These are phyloP conservation scores for Inga laurina DNA, from an alignment of 306 rosid genomes.

Conservation along the genomic window DNA sequence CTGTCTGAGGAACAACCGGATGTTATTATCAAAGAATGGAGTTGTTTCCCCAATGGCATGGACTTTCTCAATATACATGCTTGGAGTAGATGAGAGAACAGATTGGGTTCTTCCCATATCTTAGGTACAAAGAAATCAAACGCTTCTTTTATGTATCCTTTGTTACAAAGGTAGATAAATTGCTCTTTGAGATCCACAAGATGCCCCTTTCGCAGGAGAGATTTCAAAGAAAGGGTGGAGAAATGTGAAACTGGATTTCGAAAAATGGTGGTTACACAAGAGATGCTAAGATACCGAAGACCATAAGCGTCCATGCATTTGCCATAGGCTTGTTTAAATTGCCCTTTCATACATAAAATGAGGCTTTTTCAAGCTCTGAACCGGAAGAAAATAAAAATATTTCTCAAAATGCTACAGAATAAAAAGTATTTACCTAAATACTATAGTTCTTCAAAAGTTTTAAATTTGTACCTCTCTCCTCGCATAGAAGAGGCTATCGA, in stretches of 20 bases:
- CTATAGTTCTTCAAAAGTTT: neutral
- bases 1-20: conserved; percentile 74
- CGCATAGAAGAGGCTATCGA: neutral
- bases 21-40: conserved; percentile 70
- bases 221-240: conserved; percentile 39
- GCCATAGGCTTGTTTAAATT: neutral
- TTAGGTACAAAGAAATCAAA: conserved; percentile 46
- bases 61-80: conserved; percentile 63
- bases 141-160: conserved; percentile 64
- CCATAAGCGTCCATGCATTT: conserved; percentile 53
- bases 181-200: conserved; percentile 33
- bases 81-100: conserved; percentile 72
- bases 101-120: conserved; percentile 68
- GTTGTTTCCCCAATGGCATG: conserved; percentile 59
- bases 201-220: conserved; percentile 28
- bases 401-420: neutral
- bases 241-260: conserved; percentile 29
- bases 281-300: conserved; percentile 32
- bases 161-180: conserved; percentile 50
- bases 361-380: neutral
- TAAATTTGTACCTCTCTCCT: neutral
- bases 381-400: neutral
- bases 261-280: conserved; percentile 25
- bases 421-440: neutral
- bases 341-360: neutral